Base-by-base conservation (phyloP, 148 eudicot species). In the Bassia scoparia region DNA sequence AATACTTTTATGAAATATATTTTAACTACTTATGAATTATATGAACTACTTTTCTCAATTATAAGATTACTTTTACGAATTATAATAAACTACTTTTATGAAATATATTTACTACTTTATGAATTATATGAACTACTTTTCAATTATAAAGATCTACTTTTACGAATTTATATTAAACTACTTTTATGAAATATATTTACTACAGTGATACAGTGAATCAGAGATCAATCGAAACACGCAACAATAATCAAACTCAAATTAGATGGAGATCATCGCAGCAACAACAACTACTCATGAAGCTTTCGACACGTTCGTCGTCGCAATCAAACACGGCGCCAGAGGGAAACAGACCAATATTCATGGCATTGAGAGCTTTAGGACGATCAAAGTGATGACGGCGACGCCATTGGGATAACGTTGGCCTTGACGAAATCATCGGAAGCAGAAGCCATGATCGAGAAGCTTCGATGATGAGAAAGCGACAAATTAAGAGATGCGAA, bases 351-450 rank as follows among this genome's bases (percentile, higher is more conserved):
- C 98, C 98, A 83, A 91, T 64, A 69, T 89, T 91, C 97, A 94
- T 89, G 81, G 98, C 98, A 77, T 94, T 94, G 75, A 94, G 98
- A 71, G 98, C 98, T 86, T 88, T 91, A 71, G 98, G 87, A 68
- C 98, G 98, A 81, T 94, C 93, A 69, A 94, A 73, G 97, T 94
- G 85, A 94, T 80, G 79, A 91, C 78, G 43, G 96, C 97, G 80
- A 94, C 85, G 80, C 98, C 98, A 83, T 94, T 4, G 90, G 96
- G 49, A 78, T 85, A 54, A 94, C 83, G 64, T 46, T 79, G 8
- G 90, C 97, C 78, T 84, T 94, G 80, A 94, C 93, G 59, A 85
- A 82, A 71, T 89, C 93, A 24, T 87, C 92, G 46, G 70, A 74
- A 43, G 82, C 80, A 72, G 81, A 54, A 53, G 96, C 81, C 97